A percentile compares a stretch with the other conserved stretches of the same genome.
These are phyloP conservation scores for Calycina herbarum DNA, from an alignment of 2,329 filamentous ascomycete species.

Conservation along the genomic window DNA sequence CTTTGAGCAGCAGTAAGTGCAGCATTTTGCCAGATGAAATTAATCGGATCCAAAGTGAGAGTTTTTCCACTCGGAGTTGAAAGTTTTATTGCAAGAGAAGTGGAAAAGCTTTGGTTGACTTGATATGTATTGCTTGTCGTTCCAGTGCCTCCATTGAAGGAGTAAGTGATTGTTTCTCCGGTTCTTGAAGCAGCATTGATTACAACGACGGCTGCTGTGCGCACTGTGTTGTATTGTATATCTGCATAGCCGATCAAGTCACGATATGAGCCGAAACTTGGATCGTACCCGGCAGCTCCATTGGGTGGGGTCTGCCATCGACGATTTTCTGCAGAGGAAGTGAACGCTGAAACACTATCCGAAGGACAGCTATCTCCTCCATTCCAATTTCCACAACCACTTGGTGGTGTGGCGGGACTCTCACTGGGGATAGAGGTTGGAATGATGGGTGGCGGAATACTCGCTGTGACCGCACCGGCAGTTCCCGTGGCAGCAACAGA, in stretches of 20 bases:
- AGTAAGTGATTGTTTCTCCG: slow-evolving; percentile 29
- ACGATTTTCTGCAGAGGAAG: slow-evolving; percentile 32
- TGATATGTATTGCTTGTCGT: slow-evolving; percentile 30
- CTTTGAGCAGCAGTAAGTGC: slow-evolving; percentile 31
- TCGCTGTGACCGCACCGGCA: neutral
- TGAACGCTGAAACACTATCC: slow-evolving; percentile 25
- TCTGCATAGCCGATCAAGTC: slow-evolving; percentile 37
- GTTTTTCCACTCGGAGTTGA: slow-evolving; percentile 30
- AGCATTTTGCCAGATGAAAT: slow-evolving; percentile 35
- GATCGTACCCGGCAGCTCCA: slow-evolving; percentile 27
- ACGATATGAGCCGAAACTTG: slow-evolving; percentile 32
- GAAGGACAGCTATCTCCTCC: slow-evolving; percentile 32
- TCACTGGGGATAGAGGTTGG: slow-evolving; percentile 30
- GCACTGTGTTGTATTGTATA: slow-evolving; percentile 35
- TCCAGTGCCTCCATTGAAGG: slow-evolving; percentile 15
- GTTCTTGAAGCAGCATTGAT: slow-evolving; percentile 36
- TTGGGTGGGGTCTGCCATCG: slow-evolving; percentile 36
- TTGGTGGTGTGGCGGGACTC: slow-evolving; percentile 26
- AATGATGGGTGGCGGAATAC: slow-evolving; percentile 28
- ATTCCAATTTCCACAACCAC: slow-evolving; percentile 35
- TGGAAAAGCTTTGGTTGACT: slow-evolving; percentile 24
- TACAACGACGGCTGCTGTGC: slow-evolving; percentile 31
- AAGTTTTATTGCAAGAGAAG: slow-evolving; percentile 29
- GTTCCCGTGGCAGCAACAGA: neutral
- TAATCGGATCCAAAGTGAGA: slow-evolving; percentile 32